phyloP scores from a whole-genome alignment of 208 protist species.

The Leishmania lainsoni region DNA sequence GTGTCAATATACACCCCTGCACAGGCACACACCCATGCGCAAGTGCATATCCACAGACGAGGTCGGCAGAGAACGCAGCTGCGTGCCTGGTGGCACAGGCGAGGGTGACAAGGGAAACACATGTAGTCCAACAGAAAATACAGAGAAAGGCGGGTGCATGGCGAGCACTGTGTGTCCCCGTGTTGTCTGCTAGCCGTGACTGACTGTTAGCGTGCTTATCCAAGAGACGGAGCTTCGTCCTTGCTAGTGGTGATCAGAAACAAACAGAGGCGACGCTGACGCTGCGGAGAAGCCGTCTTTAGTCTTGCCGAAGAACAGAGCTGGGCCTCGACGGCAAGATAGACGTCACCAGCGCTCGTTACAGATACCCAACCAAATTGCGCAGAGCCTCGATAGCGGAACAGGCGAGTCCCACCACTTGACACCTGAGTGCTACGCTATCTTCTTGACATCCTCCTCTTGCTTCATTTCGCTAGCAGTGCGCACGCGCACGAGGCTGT shows the following conservation, averaged over 20 bases:
- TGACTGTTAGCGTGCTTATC: neutral
- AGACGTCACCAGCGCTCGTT: neutral
- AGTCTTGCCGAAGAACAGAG: no score
- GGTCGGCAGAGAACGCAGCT: no score
- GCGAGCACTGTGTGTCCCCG: no score
- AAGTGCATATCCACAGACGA: no score
- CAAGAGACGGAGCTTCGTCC: neutral
- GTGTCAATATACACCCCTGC: neutral
- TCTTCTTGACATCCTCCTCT: constrained; percentile 73
- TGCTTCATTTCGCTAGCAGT: constrained; percentile 42
- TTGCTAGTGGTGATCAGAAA: no score
- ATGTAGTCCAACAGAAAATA: no score
- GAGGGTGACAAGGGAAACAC: no score
- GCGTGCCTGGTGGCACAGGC: no score
- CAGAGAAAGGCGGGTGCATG: no score
- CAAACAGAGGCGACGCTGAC: no score
- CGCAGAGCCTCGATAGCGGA: neutral
- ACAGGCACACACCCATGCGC: neutral
- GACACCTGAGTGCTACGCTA: constrained; percentile 32
- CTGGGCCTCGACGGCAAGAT: neutral
- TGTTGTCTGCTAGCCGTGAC: no score
- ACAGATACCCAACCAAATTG: neutral
- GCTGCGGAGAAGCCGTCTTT: no score
- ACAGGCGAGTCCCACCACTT: neutral
- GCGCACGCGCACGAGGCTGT: constrained; percentile 29